Conservation (phyloP, 2,329 filamentous ascomycete genomes). For the Ophiostoma angusticollis region DNA sequence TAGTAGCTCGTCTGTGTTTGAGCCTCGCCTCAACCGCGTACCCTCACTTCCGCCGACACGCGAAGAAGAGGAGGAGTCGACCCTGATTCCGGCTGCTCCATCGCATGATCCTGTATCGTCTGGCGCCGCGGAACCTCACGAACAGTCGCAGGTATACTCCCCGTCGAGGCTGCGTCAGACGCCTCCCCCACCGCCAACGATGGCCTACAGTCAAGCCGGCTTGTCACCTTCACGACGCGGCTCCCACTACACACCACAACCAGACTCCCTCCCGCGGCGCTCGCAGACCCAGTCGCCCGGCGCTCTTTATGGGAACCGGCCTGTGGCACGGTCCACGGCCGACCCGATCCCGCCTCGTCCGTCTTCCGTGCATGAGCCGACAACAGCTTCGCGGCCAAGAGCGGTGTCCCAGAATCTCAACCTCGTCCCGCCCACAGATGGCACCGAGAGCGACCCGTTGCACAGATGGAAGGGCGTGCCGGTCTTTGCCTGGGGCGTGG, state of each 20-base stretch:
- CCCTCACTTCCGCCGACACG: constrained; percentile 47
- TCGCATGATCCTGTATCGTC: constrained; percentile 14
- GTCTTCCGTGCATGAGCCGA: constrained; percentile 37
- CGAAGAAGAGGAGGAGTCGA: constrained; percentile 49
- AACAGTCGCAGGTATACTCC: constrained; percentile 5
- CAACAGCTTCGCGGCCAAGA: constrained; percentile 27
- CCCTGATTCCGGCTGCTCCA: too few species aligned
- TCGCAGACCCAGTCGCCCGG: constrained; percentile 52
- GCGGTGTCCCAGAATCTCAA: constrained; percentile 43
- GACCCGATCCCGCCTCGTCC: constrained; percentile 41
- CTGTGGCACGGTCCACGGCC: constrained; percentile 19
- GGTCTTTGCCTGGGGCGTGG: constrained; percentile 77
- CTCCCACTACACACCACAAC: constrained; percentile 38
- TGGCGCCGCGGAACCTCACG: constrained; percentile 1
- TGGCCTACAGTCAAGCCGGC: constrained; percentile 26
- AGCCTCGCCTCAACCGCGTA: constrained; percentile 40
- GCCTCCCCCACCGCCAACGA: constrained; percentile 29
- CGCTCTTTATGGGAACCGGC: constrained; percentile 28
- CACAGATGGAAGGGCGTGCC: constrained; percentile 86
- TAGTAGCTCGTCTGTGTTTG: constrained; percentile 38
- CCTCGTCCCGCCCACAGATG: constrained; percentile 50
- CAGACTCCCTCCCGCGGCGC: constrained; percentile 42
- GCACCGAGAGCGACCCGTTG: constrained; percentile 60
- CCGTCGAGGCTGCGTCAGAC: constrained; percentile 26
- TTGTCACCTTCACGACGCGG: constrained; percentile 45